Evolutionary conservation across 2,329 filamentous ascomycete species (phyloP), one percentile per base, ranked within the genome.

Genomic region (Sphaerulina populicola): DNA sequence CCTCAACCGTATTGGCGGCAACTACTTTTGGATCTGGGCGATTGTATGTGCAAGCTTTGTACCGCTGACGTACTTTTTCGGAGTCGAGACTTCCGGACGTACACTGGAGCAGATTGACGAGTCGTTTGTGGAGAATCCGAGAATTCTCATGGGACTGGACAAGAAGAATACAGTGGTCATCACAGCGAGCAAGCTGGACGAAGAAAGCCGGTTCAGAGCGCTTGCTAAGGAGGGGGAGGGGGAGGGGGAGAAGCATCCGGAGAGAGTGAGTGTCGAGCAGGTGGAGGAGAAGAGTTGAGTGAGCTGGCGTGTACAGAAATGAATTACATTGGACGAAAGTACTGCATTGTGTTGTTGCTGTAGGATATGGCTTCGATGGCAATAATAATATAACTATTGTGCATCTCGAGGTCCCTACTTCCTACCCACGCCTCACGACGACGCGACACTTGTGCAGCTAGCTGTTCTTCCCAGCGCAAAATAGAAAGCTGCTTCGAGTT

Each of bases 21-120:
- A 71, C 51, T 80, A 74, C 45, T 80, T 74, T 67, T 71, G 78
- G 44, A 71, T 79, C 58, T 82, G 77, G 65, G 74, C 75, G 2
- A 70, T 73, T 14, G 71, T 77, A 57, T 79, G 77, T 63, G 75
- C 73, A 14, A 59, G 58, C 1, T 77, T 77, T 52, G 63, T 77
- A 0, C 74, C 74, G 0, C 66, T 72, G 8, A 65, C 73, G 3
- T 74, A 74, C 54, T 61, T 63, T 51, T 65, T 65, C 54, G 61
- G 62, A 12, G 63, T 64, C 5, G 64, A 65, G 58, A 66, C 60
- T 8, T 56, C 56, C 10, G 61, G 60, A 11, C 51, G 60, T 29
- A 47, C 62, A 11, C 48, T 65, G 8, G 63, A 62, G 49, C 57
- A 62, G 44, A 55, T 63, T 29, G 60, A 63, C 45, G 47, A 55